Evolutionary conservation across 225 moss, liverwort and hornwort species (phyloP).

Genomic region (Ulota crispa): DNA sequence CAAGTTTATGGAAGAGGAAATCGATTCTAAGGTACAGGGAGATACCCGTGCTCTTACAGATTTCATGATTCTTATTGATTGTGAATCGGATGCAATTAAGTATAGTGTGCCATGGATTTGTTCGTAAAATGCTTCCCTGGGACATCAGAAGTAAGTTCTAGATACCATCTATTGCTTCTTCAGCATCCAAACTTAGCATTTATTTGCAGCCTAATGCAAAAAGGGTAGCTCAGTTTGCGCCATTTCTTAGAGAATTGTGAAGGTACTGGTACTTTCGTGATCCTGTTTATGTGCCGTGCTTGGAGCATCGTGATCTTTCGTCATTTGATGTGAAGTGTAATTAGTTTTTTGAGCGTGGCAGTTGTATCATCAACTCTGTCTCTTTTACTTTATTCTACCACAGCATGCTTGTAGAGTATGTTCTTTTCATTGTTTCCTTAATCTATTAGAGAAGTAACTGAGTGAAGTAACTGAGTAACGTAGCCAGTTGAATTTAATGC

Average conservation of each 20-base stretch:
- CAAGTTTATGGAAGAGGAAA: not conserved
- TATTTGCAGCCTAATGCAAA: constrained; percentile 12
- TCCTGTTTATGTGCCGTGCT: constrained; percentile 17
- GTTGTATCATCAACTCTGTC: constrained; percentile 19
- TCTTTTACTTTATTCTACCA: not conserved
- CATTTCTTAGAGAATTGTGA: constrained; percentile 13
- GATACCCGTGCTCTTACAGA: constrained; percentile 21
- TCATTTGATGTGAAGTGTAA: constrained; percentile 19
- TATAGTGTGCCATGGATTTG: constrained; percentile 8
- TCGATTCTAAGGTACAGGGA: constrained; percentile 12
- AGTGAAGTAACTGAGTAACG: constrained; percentile 3
- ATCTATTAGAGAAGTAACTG: not conserved
- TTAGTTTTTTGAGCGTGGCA: constrained; percentile 14
- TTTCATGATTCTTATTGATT: constrained; percentile 19
- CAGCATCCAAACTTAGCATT: constrained; percentile 21
- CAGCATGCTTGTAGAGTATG: constrained; percentile 4
- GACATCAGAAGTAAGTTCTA: constrained; percentile 4
- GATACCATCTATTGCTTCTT: constrained; percentile 12
- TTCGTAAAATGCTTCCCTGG: constrained; percentile 9
- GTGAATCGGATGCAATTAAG: constrained; percentile 24
- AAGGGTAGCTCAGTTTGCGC: constrained; percentile 13
- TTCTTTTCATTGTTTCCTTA: not conserved
- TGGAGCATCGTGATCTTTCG: constrained; percentile 12
- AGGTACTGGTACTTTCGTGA: constrained; percentile 21
- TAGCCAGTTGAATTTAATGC: not conserved